Base-by-base conservation (phyloP, 2,329 filamentous ascomycete species). In the Tricladium varicosporioides region DNA sequence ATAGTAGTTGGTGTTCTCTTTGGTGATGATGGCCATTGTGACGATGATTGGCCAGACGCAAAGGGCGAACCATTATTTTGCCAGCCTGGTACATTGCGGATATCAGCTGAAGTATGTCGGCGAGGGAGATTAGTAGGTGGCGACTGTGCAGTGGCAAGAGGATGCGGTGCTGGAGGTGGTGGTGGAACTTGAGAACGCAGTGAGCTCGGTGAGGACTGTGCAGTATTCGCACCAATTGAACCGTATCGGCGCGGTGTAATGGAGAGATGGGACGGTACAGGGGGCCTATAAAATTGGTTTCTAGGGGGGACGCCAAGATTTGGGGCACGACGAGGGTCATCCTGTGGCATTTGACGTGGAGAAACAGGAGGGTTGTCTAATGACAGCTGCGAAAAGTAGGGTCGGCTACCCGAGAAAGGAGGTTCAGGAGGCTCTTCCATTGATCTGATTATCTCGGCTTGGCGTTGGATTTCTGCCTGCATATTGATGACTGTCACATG, bases 91-190 rank as follows among this genome's bases (percentile, higher is more conserved):
- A 92, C 88, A 53, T 70, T 69, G 53, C 94, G 87, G 65, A 99
- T 97, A 71, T 99, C 94, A 57, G 94, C 94, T 42, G 92, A 93
- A 1, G 94, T 99, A 74, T 99, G 94, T 60, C 93, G 85, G 61
- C 93, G 86, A 46, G 86, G 83, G 48, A 96, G 79, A 66, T 85
- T 92, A 56, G 84, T 82, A 36, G 86, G 84, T 33, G 84, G 82
- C 22, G 82, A 79, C 65, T 86, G 80, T 32, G 84, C 79, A 56
- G 83, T 78, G 15, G 87, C 82, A 16, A 87, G 78, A 33, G 86
- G 86, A 68, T 90, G 89, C 32, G 85, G 83, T 14, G 74, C 79
- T 61, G 79, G 80, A 51, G 74, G 75, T 55, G 86, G 86, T n/a
- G 85, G 83, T 42, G 86, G 82, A 13, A 76, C 75, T 64, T 84